phyloP scores from a whole-genome alignment of 2,329 filamentous ascomycete species.

The Cladosporium sp. region DNA sequence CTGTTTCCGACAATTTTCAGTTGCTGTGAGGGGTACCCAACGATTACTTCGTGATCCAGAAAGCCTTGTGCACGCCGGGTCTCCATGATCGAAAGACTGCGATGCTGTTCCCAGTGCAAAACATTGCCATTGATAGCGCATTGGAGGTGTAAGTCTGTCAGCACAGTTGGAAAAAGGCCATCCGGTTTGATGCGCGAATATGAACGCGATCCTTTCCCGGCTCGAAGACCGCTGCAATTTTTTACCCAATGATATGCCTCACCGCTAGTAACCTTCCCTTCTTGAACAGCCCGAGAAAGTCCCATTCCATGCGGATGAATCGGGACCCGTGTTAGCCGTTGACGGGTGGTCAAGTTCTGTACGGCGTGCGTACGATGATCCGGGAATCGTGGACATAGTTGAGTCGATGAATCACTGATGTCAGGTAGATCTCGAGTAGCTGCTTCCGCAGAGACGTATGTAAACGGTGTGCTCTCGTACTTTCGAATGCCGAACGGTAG shows the following conservation, averaged over 20 bases:
- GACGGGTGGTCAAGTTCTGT: constrained; percentile 37
- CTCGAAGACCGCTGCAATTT: background rate
- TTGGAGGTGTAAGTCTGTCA: constrained; percentile 48
- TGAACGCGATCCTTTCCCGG: constrained; percentile 22
- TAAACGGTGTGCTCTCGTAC: constrained; percentile 55
- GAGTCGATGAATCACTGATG: constrained; percentile 58
- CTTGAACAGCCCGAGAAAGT: constrained; percentile 26
- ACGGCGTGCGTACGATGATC: constrained; percentile 59
- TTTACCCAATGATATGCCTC: constrained; percentile 19
- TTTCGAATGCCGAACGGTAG: constrained; percentile 55
- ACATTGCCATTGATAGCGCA: constrained; percentile 54
- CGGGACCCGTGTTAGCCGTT: constrained; percentile 57
- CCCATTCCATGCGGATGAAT: constrained; percentile 42
- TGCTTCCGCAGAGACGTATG: constrained; percentile 50
- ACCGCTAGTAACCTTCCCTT: constrained; percentile 24
- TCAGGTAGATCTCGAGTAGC: constrained; percentile 58
- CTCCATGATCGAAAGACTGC: constrained; percentile 63
- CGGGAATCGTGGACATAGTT: constrained; percentile 61
- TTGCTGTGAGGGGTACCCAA: constrained; percentile 55
- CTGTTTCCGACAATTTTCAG: constrained; percentile 71
- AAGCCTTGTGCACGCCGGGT: constrained; percentile 66
- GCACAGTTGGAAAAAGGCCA: constrained; percentile 59
- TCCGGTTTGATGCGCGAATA: constrained; percentile 54
- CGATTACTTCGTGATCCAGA: constrained; percentile 64
- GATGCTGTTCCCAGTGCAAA: constrained; percentile 64